These are phyloP conservation scores for Erigeron philadelphicus DNA, from an alignment of 140 eudicot genomes.

Conservation along the genomic window DNA sequence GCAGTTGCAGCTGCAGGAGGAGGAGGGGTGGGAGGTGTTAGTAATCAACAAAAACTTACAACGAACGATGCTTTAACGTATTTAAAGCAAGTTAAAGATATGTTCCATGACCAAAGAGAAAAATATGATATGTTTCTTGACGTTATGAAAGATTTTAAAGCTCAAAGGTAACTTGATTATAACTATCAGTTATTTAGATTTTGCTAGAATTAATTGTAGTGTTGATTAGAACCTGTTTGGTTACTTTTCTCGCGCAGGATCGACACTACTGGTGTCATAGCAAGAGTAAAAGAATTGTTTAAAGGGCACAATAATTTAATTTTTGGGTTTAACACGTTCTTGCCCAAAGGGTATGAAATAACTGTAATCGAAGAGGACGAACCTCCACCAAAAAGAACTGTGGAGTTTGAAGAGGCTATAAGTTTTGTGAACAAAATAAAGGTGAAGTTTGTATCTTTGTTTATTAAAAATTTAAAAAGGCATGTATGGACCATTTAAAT, in stretches of 20 bases:
- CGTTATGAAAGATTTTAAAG: slow-evolving; percentile 63
- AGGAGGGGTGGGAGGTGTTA: slow-evolving; percentile 35
- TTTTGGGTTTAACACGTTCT: slow-evolving; percentile 82
- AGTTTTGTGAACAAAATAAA: slow-evolving; percentile 70
- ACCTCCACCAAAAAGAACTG: slow-evolving; percentile 65
- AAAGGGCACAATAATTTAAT: slow-evolving; percentile 76
- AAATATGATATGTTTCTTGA: slow-evolving; percentile 50
- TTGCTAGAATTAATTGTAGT: background rate
- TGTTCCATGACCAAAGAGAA: slow-evolving; percentile 73
- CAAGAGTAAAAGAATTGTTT: slow-evolving; percentile 70
- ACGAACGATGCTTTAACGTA: slow-evolving; percentile 78
- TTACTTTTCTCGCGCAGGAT: slow-evolving; percentile 43
- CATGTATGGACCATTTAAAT: background rate
- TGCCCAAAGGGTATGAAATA: slow-evolving; percentile 92
- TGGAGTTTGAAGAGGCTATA: slow-evolving; percentile 72
- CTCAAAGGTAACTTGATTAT: slow-evolving; percentile 53
- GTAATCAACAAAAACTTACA: slow-evolving; percentile 60
- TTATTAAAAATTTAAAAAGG: slow-evolving; percentile 28
- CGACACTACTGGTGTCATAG: slow-evolving; percentile 80
- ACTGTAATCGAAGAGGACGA: slow-evolving; percentile 78
- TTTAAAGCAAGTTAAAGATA: slow-evolving; percentile 81
- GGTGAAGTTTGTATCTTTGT: slow-evolving; percentile 30
- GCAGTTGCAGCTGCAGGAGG: slow-evolving; percentile 27
- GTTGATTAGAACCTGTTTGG: background rate
- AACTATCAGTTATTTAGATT: background rate